phyloP scores from a whole-genome alignment of 1,139 yeast genomes.

The Lodderomyces pseudojiufengensis region DNA sequence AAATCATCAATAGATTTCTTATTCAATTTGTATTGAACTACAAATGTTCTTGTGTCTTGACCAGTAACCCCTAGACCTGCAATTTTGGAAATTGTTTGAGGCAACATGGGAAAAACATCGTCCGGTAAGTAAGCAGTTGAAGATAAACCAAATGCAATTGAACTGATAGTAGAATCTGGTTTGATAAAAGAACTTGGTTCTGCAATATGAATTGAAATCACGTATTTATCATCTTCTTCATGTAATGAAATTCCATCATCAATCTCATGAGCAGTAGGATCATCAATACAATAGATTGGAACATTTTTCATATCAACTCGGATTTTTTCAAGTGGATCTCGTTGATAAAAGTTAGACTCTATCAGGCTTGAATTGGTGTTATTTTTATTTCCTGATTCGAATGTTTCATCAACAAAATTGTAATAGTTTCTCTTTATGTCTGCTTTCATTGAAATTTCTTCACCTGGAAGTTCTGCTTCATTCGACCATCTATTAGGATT shows the following conservation, averaged over 20 bases:
- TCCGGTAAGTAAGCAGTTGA: slow-evolving; percentile 78
- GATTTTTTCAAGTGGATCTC: slow-evolving; percentile 32
- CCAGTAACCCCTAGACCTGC: slow-evolving; percentile 55
- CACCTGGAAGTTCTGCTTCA: slow-evolving; percentile 38
- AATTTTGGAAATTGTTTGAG: slow-evolving; percentile 47
- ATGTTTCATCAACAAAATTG: slow-evolving; percentile 22
- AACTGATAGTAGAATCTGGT: slow-evolving; percentile 47
- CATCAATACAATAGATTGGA: slow-evolving; percentile 82
- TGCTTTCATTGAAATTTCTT: slow-evolving; percentile 33
- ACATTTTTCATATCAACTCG: slow-evolving; percentile 38
- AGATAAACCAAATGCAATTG: slow-evolving; percentile 58
- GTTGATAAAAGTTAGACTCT: slow-evolving; percentile 22
- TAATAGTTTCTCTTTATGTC: slow-evolving; percentile 44
- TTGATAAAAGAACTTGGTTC: slow-evolving; percentile 71
- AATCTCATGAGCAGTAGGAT: slow-evolving; percentile 77
- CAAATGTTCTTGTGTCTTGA: slow-evolving; percentile 38
- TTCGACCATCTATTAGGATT: slow-evolving; percentile 50
- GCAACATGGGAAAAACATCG: slow-evolving; percentile 64
- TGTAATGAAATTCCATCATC: slow-evolving; percentile 86
- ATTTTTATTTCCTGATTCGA: neutral
- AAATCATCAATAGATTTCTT: slow-evolving; percentile 23
- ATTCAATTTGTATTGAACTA: slow-evolving; percentile 28
- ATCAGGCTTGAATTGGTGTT: neutral
- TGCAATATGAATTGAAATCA: slow-evolving; percentile 74
- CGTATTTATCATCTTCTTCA: slow-evolving; percentile 28